Evolutionary conservation across 2,329 filamentous ascomycete species (phyloP).

Genomic region (Neoascochyta sp.): DNA sequence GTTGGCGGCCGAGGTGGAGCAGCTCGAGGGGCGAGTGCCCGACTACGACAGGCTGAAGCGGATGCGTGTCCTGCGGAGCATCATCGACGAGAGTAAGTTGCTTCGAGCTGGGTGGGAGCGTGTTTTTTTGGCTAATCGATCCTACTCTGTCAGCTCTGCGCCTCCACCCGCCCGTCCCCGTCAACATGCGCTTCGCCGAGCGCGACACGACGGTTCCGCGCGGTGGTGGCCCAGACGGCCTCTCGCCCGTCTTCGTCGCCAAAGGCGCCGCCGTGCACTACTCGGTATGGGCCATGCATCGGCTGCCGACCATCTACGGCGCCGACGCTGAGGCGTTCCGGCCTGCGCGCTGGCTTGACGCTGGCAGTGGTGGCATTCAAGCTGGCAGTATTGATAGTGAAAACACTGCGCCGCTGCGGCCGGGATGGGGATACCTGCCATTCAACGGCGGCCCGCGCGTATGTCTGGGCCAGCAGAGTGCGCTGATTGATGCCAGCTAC

Average conservation of each 20-base stretch:
- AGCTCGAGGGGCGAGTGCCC: no score
- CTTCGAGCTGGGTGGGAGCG: no score
- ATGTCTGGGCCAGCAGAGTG: conserved; percentile 30
- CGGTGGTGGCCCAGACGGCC: conserved; percentile 29
- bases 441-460: conserved; percentile 26
- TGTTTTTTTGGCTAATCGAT: no score
- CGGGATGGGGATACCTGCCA: conserved; percentile 28
- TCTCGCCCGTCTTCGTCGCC: conserved; percentile 22
- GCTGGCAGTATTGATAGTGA: no score
- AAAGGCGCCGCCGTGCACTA: conserved; percentile 21
- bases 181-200: conserved; percentile 27
- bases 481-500: conserved; percentile 21
- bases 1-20: no score
- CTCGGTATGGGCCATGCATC: conserved; percentile 25
- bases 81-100: no score
- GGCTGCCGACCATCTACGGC: conserved; percentile 30
- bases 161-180: conserved; percentile 30
- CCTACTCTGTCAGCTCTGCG: conserved; percentile 11
- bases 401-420: no score
- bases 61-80: no score
- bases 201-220: conserved; percentile 26
- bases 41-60: no score
- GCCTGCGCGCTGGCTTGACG: conserved; percentile 36
- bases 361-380: no score
- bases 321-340: conserved; percentile 28